Evolutionary conservation across 2,329 filamentous ascomycete genomes (phyloP).

Genomic region (Elsinoe perseae): DNA sequence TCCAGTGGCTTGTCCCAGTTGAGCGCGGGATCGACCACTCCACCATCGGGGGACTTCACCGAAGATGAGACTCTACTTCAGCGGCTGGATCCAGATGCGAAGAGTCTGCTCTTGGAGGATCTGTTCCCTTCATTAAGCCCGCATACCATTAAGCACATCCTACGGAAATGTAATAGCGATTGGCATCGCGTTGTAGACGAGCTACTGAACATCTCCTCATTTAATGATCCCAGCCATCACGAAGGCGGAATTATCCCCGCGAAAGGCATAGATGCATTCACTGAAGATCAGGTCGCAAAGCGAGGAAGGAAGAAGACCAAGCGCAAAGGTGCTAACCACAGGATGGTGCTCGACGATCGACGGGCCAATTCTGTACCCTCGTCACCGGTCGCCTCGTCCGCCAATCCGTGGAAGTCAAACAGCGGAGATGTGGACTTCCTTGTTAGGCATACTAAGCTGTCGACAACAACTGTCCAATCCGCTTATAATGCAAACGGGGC

Average conservation of each 20-base stretch:
- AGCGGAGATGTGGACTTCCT: slow-evolving; percentile 53
- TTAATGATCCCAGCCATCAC: slow-evolving; percentile 57
- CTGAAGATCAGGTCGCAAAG: slow-evolving; percentile 45
- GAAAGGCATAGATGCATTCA: slow-evolving; percentile 80
- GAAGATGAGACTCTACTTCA: slow-evolving; percentile 28
- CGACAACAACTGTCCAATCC: slow-evolving; percentile 44
- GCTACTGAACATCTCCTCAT: slow-evolving; percentile 68
- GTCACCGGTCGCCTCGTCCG: slow-evolving; percentile 22
- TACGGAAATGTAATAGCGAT: slow-evolving; percentile 61
- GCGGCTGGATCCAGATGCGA: slow-evolving; percentile 50
- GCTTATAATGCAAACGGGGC: slow-evolving; percentile 53
- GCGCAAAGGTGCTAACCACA: slow-evolving; percentile 33
- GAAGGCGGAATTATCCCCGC: slow-evolving; percentile 39
- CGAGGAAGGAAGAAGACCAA: slow-evolving; percentile 42
- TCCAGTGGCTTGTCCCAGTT: slow-evolving; percentile 39
- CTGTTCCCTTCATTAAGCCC: slow-evolving; percentile 64
- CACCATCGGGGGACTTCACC: slow-evolving; percentile 21
- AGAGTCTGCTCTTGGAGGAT: slow-evolving; percentile 54
- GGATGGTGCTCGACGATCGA: slow-evolving; percentile 26
- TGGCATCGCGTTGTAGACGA: slow-evolving; percentile 67
- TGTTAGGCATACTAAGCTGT: slow-evolving; percentile 42
- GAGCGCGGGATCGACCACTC: slow-evolving; percentile 21
- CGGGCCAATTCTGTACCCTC: slow-evolving; percentile 23
- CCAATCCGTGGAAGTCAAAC: slow-evolving; percentile 52
- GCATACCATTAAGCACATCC: slow-evolving; percentile 56